phyloP scores from a whole-genome alignment of 129 eudicot species.

The Glebionis coronaria region DNA sequence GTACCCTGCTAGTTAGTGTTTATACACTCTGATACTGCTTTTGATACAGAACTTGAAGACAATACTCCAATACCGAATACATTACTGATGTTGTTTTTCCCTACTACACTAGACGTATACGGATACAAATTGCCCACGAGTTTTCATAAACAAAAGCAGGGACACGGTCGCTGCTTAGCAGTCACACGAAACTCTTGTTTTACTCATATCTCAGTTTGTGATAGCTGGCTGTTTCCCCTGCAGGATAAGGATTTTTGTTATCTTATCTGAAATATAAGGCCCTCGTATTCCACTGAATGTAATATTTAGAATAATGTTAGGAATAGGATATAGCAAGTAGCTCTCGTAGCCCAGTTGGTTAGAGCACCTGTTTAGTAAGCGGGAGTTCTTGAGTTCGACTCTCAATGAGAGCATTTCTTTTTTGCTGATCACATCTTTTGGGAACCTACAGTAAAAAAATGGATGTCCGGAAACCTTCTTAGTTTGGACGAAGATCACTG shows the following conservation, averaged over 20 bases:
- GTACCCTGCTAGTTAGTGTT: no score
- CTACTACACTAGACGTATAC: no score
- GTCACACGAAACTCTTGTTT: not conserved
- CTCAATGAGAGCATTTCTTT: slow-evolving; percentile 61
- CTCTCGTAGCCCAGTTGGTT: slow-evolving; percentile 65
- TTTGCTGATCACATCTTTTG: no score
- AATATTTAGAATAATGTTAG: not conserved
- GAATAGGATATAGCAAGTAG: not conserved
- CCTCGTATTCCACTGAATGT: not conserved
- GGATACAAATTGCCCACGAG: no score
- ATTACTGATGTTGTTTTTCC: no score
- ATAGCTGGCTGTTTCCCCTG: not conserved
- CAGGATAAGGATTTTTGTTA: not conserved
- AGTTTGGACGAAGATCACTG: no score
- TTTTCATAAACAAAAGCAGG: not conserved
- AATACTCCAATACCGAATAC: no score
- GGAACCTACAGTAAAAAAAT: no score
- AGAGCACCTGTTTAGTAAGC: slow-evolving; percentile 80
- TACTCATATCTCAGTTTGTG: not conserved
- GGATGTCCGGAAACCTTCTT: no score
- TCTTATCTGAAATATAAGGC: no score
- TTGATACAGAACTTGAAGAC: no score
- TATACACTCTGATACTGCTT: no score
- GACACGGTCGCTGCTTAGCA: not conserved
- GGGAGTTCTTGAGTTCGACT: slow-evolving; percentile 98